phyloP scores from a whole-genome alignment of 2,329 filamentous ascomycete species.

The Teratosphaeria pseudoeucalypti region DNA sequence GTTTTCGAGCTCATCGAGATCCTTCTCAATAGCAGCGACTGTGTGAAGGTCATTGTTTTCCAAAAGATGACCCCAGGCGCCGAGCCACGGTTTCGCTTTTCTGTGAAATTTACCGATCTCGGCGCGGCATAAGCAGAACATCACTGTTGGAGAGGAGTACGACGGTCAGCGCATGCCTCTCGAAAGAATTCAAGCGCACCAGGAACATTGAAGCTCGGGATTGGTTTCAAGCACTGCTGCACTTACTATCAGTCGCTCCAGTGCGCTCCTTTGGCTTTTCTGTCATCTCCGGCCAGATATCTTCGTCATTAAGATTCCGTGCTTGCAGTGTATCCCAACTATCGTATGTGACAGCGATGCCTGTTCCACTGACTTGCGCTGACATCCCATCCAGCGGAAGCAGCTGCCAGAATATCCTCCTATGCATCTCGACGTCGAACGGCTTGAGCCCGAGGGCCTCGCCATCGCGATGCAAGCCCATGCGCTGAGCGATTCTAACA shows the following conservation, averaged over 20 bases:
- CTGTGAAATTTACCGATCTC: constrained; percentile 33
- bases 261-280: constrained; percentile 38
- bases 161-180: background rate
- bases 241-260: constrained; percentile 41
- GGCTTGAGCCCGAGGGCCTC: constrained; percentile 38
- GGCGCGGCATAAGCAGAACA: constrained; percentile 35
- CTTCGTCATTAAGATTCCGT: constrained; percentile 26
- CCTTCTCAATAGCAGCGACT: constrained; percentile 12
- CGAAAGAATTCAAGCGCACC: background rate
- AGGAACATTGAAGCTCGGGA: background rate
- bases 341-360: constrained; percentile 17
- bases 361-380: constrained; percentile 22
- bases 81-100: constrained; percentile 10
- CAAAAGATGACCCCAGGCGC: constrained; percentile 12
- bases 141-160: constrained; percentile 12
- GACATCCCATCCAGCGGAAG: constrained; percentile 43
- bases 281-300: constrained; percentile 34
- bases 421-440: constrained; percentile 50
- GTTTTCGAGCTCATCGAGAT: constrained; percentile 32
- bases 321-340: constrained; percentile 25
- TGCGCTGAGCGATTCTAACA: constrained; percentile 49
- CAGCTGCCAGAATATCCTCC: constrained; percentile 55
- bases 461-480: constrained; percentile 53
- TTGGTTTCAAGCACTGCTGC: background rate
- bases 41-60: constrained; percentile 7